Percentiles rank a stretch among this genome's conserved stretches.
Evolutionary conservation across 1,284 basidiomycete genomes (phyloP).

Genomic region (Boletus sp.): DNA sequence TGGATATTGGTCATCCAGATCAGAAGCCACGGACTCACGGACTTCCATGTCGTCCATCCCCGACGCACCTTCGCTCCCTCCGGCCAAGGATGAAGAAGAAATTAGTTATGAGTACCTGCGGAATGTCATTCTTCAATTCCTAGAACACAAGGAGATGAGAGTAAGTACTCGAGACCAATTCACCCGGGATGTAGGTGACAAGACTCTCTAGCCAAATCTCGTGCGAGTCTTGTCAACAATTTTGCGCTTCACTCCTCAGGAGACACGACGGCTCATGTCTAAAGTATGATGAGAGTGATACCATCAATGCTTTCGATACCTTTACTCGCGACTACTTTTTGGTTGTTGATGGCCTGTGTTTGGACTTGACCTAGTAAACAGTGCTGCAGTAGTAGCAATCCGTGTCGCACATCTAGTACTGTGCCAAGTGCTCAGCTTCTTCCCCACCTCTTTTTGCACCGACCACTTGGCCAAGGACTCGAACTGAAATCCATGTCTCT

Average conservation of each 20-base stretch:
- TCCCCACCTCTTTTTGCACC: neutral
- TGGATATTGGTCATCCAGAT: conserved; percentile 76
- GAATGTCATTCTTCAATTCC: conserved; percentile 91
- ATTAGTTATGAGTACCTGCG: conserved; percentile 93
- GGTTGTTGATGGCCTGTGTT: neutral
- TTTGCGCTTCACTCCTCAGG: conserved; percentile 89
- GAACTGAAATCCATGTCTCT: conserved; percentile 49
- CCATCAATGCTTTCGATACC: neutral
- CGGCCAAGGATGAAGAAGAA: conserved; percentile 68
- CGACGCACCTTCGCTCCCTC: conserved; percentile 39
- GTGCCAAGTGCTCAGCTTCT: too few relatives aligned
- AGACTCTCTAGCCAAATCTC: conserved; percentile 67
- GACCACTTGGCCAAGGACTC: neutral
- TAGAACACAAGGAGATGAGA: conserved; percentile 87
- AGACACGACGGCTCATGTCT: conserved; percentile 79
- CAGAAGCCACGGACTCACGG: conserved; percentile 41
- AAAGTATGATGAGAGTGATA: conserved; percentile 47
- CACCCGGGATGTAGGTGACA: conserved; percentile 2
- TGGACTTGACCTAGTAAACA: neutral
- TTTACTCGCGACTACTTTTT: neutral
- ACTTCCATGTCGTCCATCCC: conserved; percentile 45
- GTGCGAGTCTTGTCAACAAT: conserved; percentile 88
- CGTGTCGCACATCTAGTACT: neutral
- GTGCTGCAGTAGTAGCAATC: neutral
- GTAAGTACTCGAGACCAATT: conserved; percentile 40